Evolutionary conservation across 805 yeast genomes (phyloP).

Genomic region (Metschnikowia orientalis): DNA sequence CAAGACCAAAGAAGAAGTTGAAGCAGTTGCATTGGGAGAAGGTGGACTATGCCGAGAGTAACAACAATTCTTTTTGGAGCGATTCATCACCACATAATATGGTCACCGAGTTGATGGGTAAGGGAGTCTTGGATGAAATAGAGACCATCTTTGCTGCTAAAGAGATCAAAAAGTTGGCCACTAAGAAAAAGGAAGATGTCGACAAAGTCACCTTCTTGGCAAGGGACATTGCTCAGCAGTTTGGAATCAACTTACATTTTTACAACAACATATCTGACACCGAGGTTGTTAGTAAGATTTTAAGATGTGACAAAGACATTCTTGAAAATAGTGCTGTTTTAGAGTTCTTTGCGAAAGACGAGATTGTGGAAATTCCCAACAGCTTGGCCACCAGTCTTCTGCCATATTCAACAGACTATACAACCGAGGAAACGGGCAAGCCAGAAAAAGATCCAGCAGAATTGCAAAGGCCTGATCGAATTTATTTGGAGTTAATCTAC

Average conservation of each 20-base stretch:
- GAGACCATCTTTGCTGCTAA: slow-evolving; percentile 58
- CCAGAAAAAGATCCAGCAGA: slow-evolving; percentile 68
- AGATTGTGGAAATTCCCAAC: slow-evolving; percentile 69
- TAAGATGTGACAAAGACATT: slow-evolving; percentile 72
- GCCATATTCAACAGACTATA: slow-evolving; percentile 77
- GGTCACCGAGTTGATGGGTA: slow-evolving; percentile 46
- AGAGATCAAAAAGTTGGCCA: slow-evolving; percentile 44
- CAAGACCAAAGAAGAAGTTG: slow-evolving; percentile 55
- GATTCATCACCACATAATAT: slow-evolving; percentile 38
- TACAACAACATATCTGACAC: slow-evolving; percentile 59
- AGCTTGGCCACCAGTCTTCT: slow-evolving; percentile 65
- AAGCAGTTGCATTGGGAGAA: slow-evolving; percentile 85
- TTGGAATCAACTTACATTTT: slow-evolving; percentile 87
- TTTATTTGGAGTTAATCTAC: slow-evolving; percentile 76
- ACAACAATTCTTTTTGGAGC: slow-evolving; percentile 64
- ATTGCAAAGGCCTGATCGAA: slow-evolving; percentile 80
- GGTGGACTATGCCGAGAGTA: slow-evolving; percentile 41
- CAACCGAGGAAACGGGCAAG: slow-evolving; percentile 28
- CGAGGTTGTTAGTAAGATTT: slow-evolving; percentile 63
- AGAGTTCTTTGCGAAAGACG: slow-evolving; percentile 78
- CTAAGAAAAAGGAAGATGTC: slow-evolving; percentile 38
- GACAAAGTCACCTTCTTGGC: slow-evolving; percentile 55
- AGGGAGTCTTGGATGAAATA: slow-evolving; percentile 63
- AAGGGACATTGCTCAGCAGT: slow-evolving; percentile 83
- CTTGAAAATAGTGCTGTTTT: slow-evolving; percentile 66